Evolutionary conservation across 495 filamentous ascomycete species (phyloP), one percentile per base, ranked within the genome.

Genomic region (Daldinia decipiens): DNA sequence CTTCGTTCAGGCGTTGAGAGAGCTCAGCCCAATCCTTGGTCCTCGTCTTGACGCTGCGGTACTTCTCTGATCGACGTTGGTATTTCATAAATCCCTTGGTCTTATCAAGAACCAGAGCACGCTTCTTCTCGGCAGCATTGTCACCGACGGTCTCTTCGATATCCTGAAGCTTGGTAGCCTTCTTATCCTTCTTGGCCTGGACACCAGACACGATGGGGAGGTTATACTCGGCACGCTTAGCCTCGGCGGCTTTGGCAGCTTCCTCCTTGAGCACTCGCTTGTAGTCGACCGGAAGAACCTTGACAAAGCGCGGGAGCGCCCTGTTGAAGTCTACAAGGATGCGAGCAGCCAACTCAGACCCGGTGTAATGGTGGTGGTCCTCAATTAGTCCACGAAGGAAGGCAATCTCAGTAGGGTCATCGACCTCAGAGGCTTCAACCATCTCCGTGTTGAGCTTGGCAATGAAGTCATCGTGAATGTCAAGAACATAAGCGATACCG

Each of bases 1-100:
- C 96, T 79, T 98, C 95, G 68, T 91, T 93, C 34, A 99, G 86
- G 45, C 95, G 90, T 75, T 87, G 87, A 38, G 92, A 96, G 24
- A 99, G 85, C 82, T 99, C 95, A 27, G 90, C 90, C 96, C 96
- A 99, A 80, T 99, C 95, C 75, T 94, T 92, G 43, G 88, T 94
- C 67, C 95, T 87, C 40, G 95, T 95, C 76, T 91, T 90, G 0
- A 92, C 88, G 76, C 88, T 90, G 69, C 96, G 92, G 77, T 99
- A 99, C 81, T 97, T 98, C 85, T 99, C 95, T 26, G 89, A 89
- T 47, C 94, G 92, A 38, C 95, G 91, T 77, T 91, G 88, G 83
- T 99, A 99, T 81, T 98, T 97, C 95, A 98, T 99, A 87, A 99
- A 99, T 47, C 95, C 95, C 59, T 88, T 89, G 1, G 95, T 99